A percentile compares a stretch with the other conserved stretches of the same genome.
Conservation (phyloP, 352 stramenopile species). For the Globisporangium cystogenes region DNA sequence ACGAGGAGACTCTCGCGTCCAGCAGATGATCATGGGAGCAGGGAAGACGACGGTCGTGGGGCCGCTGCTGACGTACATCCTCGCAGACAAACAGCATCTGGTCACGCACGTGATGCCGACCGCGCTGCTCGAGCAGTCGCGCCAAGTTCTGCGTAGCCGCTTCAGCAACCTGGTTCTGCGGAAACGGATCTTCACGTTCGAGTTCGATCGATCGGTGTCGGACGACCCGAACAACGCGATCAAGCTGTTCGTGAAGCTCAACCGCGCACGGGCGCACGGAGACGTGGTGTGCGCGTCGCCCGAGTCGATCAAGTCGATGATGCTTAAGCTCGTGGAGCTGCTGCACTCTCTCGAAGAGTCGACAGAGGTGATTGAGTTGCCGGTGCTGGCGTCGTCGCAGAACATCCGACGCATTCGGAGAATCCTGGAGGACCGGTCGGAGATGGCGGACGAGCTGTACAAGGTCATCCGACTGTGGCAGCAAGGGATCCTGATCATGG, state of each 20-base stretch:
- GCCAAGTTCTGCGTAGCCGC: slow-evolving; percentile 95
- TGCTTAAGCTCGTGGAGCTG: slow-evolving; percentile 97
- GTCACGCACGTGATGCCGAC: slow-evolving; percentile 98
- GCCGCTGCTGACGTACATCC: slow-evolving; percentile 97
- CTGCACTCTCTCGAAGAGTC: slow-evolving; percentile 88
- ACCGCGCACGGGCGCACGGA: slow-evolving; percentile 82
- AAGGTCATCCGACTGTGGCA: slow-evolving; percentile 89
- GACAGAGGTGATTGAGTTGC: slow-evolving; percentile 59
- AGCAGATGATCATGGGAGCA: slow-evolving; percentile 99
- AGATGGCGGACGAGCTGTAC: slow-evolving; percentile 90
- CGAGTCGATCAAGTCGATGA: slow-evolving; percentile 99
- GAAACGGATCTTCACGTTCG: slow-evolving; percentile 99
- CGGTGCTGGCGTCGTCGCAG: slow-evolving; percentile 50
- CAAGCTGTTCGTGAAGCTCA: slow-evolving; percentile 81
- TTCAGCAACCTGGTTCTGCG: slow-evolving; percentile 96
- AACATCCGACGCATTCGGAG: slow-evolving; percentile 65
- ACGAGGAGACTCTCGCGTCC: slow-evolving; percentile 71
- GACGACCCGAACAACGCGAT: slow-evolving; percentile 59
- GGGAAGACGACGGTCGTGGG: slow-evolving; percentile 99
- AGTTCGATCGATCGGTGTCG: slow-evolving; percentile 96
- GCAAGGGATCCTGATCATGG: slow-evolving; percentile 92
- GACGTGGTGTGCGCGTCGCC: slow-evolving; percentile 98
- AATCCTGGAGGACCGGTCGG: slow-evolving; percentile 70
- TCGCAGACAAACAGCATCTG: slow-evolving; percentile 93
- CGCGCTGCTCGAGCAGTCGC: slow-evolving; percentile 97